Evolutionary conservation across 2,329 filamentous ascomycete species (phyloP).

Genomic region (Colletotrichum paranaense): DNA sequence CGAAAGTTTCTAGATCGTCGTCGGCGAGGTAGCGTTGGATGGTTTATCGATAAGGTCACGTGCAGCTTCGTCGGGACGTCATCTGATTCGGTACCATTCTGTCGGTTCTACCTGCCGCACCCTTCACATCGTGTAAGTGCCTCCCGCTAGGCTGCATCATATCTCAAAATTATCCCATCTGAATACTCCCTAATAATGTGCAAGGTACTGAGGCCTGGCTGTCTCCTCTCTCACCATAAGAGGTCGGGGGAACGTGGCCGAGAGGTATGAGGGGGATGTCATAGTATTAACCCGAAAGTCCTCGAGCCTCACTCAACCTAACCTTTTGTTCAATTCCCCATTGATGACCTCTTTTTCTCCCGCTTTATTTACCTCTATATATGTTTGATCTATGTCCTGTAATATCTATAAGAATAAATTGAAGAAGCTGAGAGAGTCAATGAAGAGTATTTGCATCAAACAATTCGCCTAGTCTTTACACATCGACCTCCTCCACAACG

Average conservation of each 20-base stretch:
- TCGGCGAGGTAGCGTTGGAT: background rate
- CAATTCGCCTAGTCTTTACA: background rate
- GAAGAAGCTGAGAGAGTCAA: too few species aligned
- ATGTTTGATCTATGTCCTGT: too few species aligned
- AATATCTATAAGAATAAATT: too few species aligned
- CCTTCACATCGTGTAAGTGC: background rate
- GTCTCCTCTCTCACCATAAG: background rate
- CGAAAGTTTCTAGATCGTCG: slow-evolving; percentile 4
- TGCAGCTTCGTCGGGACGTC: background rate
- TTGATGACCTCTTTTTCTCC: too few species aligned
- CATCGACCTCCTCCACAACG: background rate
- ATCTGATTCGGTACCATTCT: background rate
- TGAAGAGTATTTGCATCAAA: background rate
- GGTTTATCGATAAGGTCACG: slow-evolving; percentile 36
- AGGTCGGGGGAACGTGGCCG: background rate
- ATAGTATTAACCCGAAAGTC: too few species aligned
- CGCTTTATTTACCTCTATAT: too few species aligned
- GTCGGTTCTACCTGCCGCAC: background rate
- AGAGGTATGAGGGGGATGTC: too few species aligned
- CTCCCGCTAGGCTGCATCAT: background rate
- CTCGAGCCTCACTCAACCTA: too few species aligned
- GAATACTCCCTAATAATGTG: too few species aligned
- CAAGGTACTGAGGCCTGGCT: background rate
- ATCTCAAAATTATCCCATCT: too few species aligned
- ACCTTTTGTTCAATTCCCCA: too few species aligned